phyloP scores from a whole-genome alignment of 768 basidiomycete genomes.

The Termitomyces titanicus region DNA sequence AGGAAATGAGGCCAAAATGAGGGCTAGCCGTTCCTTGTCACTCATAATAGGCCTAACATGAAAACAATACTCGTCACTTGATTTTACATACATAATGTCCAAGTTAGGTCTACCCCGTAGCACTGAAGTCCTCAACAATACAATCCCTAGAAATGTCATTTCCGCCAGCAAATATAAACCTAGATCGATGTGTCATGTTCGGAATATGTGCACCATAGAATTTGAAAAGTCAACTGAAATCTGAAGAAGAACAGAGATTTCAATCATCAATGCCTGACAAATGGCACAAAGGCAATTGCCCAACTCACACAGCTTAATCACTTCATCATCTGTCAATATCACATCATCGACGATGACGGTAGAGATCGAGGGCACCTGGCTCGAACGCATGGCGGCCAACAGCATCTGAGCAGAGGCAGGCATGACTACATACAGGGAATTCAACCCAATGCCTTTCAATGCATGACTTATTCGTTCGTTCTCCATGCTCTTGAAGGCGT shows the following conservation, averaged over 20 bases:
- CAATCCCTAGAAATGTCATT: too few relatives aligned
- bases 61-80: too few relatives aligned
- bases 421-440: not conserved
- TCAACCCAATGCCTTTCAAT: not conserved
- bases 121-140: too few relatives aligned
- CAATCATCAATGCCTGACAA: too few relatives aligned
- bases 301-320: not conserved
- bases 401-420: not conserved
- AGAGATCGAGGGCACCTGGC: not conserved
- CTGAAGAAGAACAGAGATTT: not conserved
- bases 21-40: too few relatives aligned
- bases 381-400: not conserved
- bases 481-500: not conserved
- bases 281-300: not conserved
- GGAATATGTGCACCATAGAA: too few relatives aligned
- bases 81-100: too few relatives aligned
- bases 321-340: not conserved
- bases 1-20: constrained; percentile 28
- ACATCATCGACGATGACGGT: not conserved
- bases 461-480: not conserved
- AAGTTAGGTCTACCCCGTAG: not conserved
- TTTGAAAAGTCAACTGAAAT: not conserved
- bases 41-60: too few relatives aligned
- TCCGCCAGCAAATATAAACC: too few relatives aligned
- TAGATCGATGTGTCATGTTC: too few relatives aligned